A percentile compares a stretch with the other conserved stretches of the same genome.
Conservation (phyloP, 75 land plant genomes). For the Gnetum montanum region DNA sequence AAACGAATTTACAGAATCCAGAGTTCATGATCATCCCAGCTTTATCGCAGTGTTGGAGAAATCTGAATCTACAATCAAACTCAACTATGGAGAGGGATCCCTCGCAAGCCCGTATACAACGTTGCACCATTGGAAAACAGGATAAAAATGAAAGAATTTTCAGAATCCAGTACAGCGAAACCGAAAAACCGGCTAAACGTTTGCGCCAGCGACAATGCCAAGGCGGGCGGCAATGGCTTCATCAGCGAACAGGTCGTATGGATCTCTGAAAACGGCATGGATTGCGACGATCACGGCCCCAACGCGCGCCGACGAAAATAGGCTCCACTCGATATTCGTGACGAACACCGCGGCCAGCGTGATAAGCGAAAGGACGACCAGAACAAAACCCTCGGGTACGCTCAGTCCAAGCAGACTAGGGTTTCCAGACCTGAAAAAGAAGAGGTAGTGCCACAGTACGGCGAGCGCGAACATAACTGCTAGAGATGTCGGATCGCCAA, state of each 20-base stretch:
- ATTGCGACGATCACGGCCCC: slow-evolving; percentile 11
- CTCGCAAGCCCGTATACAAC: no score
- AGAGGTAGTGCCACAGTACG: slow-evolving; percentile 22
- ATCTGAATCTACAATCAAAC: no score
- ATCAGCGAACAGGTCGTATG: slow-evolving; percentile 36
- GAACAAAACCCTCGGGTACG: slow-evolving; percentile 16
- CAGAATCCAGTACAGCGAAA: no score
- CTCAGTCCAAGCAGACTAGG: slow-evolving; percentile 10
- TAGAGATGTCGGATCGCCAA: slow-evolving; percentile 18
- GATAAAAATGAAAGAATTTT: no score
- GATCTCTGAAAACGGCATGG: slow-evolving; percentile 31
- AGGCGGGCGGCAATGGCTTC: slow-evolving; percentile 11
- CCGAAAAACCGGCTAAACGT: no score
- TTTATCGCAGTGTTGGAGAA: no score
- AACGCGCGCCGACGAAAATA: slow-evolving; percentile 13
- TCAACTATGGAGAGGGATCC: no score
- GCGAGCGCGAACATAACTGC: slow-evolving; percentile 6
- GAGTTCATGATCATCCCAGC: no score
- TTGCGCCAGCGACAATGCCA: no score
- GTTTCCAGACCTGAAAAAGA: slow-evolving; percentile 17
- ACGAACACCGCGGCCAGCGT: slow-evolving; percentile 14
- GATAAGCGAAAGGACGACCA: slow-evolving; percentile 14
- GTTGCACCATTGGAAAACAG: no score
- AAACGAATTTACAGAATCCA: no score
- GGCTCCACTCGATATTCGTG: slow-evolving; percentile 15